Percentiles rank a stretch among this genome's conserved stretches.
Conservation (phyloP, 2,329 filamentous ascomycete genomes). For the Penicillium sp. region DNA sequence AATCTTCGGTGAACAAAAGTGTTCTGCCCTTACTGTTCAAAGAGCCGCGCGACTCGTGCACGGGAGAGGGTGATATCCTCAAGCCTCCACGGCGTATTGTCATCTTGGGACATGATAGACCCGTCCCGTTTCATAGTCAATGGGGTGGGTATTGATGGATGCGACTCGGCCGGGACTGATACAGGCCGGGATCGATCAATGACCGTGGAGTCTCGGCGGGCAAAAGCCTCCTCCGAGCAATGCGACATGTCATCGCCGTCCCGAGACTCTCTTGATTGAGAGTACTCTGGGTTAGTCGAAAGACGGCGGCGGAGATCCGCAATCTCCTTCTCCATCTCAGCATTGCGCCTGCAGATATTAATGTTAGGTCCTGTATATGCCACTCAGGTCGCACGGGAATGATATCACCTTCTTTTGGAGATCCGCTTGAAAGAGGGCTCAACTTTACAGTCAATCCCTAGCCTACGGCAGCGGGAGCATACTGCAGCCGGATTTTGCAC, state of each 20-base stretch:
- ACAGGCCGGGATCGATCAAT: constrained; percentile 32
- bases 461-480: constrained; percentile 63
- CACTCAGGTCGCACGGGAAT: not conserved
- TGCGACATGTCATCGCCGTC: constrained; percentile 35
- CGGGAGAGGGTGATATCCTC: constrained; percentile 47
- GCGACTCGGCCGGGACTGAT: constrained; percentile 36
- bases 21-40: constrained; percentile 41
- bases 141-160: constrained; percentile 35
- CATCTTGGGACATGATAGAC: constrained; percentile 40
- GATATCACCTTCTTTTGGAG: constrained; percentile 56
- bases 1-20: not conserved
- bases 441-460: constrained; percentile 64
- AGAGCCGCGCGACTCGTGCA: constrained; percentile 44
- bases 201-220: constrained; percentile 32
- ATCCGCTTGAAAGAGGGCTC: constrained; percentile 67
- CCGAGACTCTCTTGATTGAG: constrained; percentile 27
- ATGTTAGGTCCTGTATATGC: not conserved
- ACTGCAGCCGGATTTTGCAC: constrained; percentile 62
- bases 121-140: constrained; percentile 35
- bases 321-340: constrained; percentile 62
- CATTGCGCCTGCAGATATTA: constrained; percentile 55
- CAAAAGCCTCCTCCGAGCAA: constrained; percentile 38
- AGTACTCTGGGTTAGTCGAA: constrained; percentile 33
- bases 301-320: constrained; percentile 50
- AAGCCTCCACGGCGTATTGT: constrained; percentile 49